Percentiles rank a stretch among this genome's conserved stretches.
Conservation (phyloP, 2,329 filamentous ascomycete species). For the Aspergillus calidoustus region DNA sequence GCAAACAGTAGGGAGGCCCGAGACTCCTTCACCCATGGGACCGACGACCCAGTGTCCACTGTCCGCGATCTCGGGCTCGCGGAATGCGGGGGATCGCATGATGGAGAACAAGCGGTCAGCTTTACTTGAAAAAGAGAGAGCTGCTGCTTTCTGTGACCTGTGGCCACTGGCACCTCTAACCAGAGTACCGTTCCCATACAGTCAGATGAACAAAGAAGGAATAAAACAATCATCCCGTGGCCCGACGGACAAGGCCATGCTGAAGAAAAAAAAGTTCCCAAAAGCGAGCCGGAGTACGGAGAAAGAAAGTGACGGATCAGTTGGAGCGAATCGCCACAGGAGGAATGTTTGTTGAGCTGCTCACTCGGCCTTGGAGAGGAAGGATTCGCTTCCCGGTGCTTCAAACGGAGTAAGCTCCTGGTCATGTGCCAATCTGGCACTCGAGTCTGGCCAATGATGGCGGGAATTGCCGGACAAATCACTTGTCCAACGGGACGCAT, state of each 20-base stretch:
- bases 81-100: constrained; percentile 1
- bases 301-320: constrained; percentile 6
- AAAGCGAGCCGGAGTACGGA: neutral
- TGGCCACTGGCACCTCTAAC: too few relatives aligned
- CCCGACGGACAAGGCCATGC: neutral
- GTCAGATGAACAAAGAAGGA: neutral
- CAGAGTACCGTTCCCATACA: neutral
- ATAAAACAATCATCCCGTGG: neutral
- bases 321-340: neutral
- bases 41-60: neutral
- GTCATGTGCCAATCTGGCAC: neutral
- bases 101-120: neutral
- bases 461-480: neutral
- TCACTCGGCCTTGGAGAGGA: neutral
- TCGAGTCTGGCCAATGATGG: neutral
- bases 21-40: neutral
- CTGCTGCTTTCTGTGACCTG: neutral
- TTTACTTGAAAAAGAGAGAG: neutral
- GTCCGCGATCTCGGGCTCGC: neutral
- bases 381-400: constrained; percentile 7
- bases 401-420: constrained; percentile 3
- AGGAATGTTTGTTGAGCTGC: neutral
- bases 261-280: neutral
- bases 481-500: neutral
- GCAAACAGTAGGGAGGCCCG: neutral